Evolutionary conservation across 495 filamentous ascomycete genomes (phyloP).

Genomic region (Mytilinidion resinicola): DNA sequence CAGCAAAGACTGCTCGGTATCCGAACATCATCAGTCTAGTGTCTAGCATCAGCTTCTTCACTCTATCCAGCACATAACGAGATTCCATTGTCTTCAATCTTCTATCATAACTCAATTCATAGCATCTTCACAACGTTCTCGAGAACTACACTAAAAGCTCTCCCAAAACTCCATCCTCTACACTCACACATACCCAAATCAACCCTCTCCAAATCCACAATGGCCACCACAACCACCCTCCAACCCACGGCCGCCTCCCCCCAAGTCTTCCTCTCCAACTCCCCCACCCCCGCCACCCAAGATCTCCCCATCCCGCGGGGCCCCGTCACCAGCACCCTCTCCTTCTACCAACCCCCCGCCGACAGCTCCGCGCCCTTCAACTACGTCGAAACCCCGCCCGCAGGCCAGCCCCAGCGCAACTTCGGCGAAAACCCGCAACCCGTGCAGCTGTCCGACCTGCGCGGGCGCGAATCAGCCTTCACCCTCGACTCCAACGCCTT

Average conservation of each 20-base stretch:
- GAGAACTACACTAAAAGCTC: not conserved
- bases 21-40: not conserved
- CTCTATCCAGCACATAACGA: not conserved
- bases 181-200: not conserved
- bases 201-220: slow-evolving; percentile 8
- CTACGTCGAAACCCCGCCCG: slow-evolving; percentile 60
- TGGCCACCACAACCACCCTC: slow-evolving; percentile 32
- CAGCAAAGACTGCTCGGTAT: not conserved
- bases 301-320: slow-evolving; percentile 53
- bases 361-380: slow-evolving; percentile 62
- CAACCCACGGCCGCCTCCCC: slow-evolving; percentile 27
- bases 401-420: slow-evolving; percentile 57
- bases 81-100: not conserved
- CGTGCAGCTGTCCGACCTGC: slow-evolving; percentile 60
- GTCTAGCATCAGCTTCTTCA: not conserved
- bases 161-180: not conserved
- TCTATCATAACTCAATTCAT: slow-evolving; percentile 1
- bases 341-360: slow-evolving; percentile 61
- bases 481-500: slow-evolving; percentile 71
- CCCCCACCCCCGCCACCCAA: slow-evolving; percentile 19
- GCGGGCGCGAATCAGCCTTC: slow-evolving; percentile 55
- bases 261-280: slow-evolving; percentile 1
- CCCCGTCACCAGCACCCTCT: slow-evolving; percentile 55
- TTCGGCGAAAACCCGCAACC: slow-evolving; percentile 40
- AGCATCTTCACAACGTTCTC: slow-evolving; percentile 2